These are phyloP conservation scores for Phylloporus arenicola DNA, from an alignment of 768 basidiomycete species.

Conservation along the genomic window DNA sequence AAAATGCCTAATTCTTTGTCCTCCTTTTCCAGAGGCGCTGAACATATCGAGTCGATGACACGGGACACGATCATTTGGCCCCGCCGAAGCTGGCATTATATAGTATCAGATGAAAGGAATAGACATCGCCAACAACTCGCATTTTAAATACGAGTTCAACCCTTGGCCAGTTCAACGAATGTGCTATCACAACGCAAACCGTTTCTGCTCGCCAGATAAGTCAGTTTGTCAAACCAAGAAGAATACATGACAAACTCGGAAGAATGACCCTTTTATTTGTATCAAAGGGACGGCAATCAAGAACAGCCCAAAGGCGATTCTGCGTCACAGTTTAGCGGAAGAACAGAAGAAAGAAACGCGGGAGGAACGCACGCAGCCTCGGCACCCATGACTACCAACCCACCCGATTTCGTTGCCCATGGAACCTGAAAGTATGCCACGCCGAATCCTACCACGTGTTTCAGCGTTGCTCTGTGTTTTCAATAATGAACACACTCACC, in stretches of 20 bases:
- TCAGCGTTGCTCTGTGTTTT: background rate
- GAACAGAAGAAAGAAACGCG: background rate
- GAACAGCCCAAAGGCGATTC: slow-evolving; percentile 32
- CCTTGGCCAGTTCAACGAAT: background rate
- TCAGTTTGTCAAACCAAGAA: background rate
- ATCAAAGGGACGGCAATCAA: slow-evolving; percentile 33
- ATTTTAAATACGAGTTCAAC: background rate
- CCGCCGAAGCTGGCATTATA: no score
- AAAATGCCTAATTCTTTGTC: no score
- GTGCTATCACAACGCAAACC: slow-evolving; percentile 13
- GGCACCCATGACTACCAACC: slow-evolving; percentile 31
- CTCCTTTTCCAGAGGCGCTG: no score
- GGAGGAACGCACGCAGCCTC: slow-evolving; percentile 33
- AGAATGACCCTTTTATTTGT: slow-evolving; percentile 30
- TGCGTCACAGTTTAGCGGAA: slow-evolving; percentile 3
- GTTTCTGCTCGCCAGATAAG: slow-evolving; percentile 10
- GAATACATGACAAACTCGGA: slow-evolving; percentile 28
- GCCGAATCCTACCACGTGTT: slow-evolving; percentile 24
- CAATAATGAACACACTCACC: slow-evolving; percentile 15
- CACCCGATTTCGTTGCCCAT: slow-evolving; percentile 34
- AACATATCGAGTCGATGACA: no score
- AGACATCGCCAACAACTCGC: no score
- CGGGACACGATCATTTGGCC: no score
- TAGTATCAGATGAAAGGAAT: no score
- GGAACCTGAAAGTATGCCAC: slow-evolving; percentile 40